These are phyloP conservation scores for Kalmanozyma brasiliensis DNA, from an alignment of 1,284 basidiomycete genomes.

Conservation along the genomic window DNA sequence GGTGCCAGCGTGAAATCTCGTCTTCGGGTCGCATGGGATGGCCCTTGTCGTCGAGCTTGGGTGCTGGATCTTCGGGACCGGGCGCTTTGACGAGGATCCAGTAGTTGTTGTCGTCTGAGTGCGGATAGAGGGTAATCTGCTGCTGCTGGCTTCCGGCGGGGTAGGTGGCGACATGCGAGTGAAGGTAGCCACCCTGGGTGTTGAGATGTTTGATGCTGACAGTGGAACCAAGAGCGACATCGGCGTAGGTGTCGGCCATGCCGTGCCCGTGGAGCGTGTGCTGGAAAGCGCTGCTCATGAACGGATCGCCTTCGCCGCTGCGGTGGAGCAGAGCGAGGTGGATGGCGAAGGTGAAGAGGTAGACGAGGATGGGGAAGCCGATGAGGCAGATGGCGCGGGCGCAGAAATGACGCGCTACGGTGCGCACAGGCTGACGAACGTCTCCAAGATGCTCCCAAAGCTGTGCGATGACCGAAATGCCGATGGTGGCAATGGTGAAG, in stretches of 20 bases:
- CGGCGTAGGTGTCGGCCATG: slow-evolving; percentile 89
- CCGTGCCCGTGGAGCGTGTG: slow-evolving; percentile 90
- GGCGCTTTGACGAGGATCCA: slow-evolving; percentile 79
- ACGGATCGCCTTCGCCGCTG: slow-evolving; percentile 95
- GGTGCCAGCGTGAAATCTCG: slow-evolving; percentile 51
- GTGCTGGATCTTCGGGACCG: slow-evolving; percentile 71
- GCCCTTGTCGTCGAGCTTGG: slow-evolving; percentile 59
- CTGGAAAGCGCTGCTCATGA: slow-evolving; percentile 99
- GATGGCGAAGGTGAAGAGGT: slow-evolving; percentile 94
- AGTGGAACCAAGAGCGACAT: slow-evolving; percentile 85
- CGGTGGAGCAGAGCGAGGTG: slow-evolving; percentile 89
- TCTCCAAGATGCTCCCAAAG: slow-evolving; percentile 93
- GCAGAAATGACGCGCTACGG: slow-evolving; percentile 84
- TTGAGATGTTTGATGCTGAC: slow-evolving; percentile 89
- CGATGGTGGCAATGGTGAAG: slow-evolving; percentile 97
- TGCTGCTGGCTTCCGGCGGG: slow-evolving; percentile 81
- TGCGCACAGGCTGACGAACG: slow-evolving; percentile 78
- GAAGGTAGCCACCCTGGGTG: slow-evolving; percentile 96
- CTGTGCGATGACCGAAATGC: slow-evolving; percentile 83
- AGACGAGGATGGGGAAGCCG: slow-evolving; percentile 83
- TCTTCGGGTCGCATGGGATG: slow-evolving; percentile 52
- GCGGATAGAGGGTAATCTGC: slow-evolving; percentile 97
- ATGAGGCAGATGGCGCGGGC: slow-evolving; percentile 91
- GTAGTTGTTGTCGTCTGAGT: slow-evolving; percentile 89
- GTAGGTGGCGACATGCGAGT: slow-evolving; percentile 91